Evolutionary conservation across 441 rosid genomes (phyloP), one percentile per base, ranked within the genome.

Genomic region (Viola pubescens): DNA sequence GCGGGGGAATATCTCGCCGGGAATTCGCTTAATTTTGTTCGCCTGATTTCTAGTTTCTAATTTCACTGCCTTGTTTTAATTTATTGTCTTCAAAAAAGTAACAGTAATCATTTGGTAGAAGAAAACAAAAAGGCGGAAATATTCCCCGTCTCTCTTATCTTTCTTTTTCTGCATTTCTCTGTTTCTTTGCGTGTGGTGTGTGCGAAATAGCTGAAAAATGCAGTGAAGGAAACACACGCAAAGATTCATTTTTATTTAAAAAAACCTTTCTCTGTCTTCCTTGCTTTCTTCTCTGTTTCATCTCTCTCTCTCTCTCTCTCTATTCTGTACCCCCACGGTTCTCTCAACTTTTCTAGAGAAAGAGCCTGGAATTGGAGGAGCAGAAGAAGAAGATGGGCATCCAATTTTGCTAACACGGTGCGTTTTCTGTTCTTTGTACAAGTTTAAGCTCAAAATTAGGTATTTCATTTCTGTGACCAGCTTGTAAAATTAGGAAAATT

Each of bases 1-100:
- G 84, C 77, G 79, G 71, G 79, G 61, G 64, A 67, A 63, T 26
- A 60, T 77, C 82, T 69, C 72, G 71, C 82, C 88, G 91, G 86
- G 65, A 69, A 57, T 46, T 62, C 54, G 64, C 62, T 9, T 34
- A 5, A 11, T 47, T 1, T 4, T 1, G 4, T 0, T 54, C 26
- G 16, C 48, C 37, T 26, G 9, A 44, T 37, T 62, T 55, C 13
- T 34, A 12, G 4, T 41, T 13, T 19, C 13, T 55, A 56, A 44
- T 26, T 10, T 1, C 5, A 66, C 40, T 37, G 62, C 70, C 60
- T 53, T 75, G 64, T 64, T 64, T 8, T 52, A 47, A 41, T 26
- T 26, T 26, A 26, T 26, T 26, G 34, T 26, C 2, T 26, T 26
- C 34, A 26, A 26, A 26, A 26, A 26, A 26, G 34, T 26, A 54